A percentile compares a stretch with the other conserved stretches of the same genome.
Conservation (phyloP, 164 flowering plant genomes). For the Stephania japonica region DNA sequence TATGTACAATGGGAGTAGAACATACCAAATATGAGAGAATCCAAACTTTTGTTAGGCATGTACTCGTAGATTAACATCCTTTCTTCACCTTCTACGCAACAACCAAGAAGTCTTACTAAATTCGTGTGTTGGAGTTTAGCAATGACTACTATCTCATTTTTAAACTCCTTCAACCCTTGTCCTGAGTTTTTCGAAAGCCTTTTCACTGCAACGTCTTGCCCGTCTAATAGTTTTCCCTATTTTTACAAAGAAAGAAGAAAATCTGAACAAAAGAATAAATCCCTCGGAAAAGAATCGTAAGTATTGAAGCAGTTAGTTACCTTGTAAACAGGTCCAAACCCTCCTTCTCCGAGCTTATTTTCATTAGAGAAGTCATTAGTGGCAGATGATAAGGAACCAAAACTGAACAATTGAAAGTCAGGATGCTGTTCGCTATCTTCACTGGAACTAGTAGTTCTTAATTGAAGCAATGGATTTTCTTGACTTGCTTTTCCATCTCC, state of each 20-base stretch:
- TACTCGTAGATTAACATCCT: conserved; percentile 17
- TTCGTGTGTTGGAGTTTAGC: conserved; percentile 17
- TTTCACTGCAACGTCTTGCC: conserved; percentile 11
- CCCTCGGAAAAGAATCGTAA: no score
- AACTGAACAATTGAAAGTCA: not conserved
- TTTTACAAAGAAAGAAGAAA: no score
- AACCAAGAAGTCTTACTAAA: conserved; percentile 12
- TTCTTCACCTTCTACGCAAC: conserved; percentile 14
- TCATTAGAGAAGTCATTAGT: not conserved
- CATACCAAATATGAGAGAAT: conserved; percentile 11
- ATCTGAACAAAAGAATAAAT: no score
- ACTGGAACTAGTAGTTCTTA: not conserved
- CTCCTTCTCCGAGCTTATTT: conserved; percentile 7
- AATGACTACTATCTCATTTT: conserved; percentile 13
- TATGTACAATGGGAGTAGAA: not conserved
- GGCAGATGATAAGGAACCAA: not conserved
- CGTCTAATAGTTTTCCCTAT: not conserved
- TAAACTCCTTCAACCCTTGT: conserved; percentile 16
- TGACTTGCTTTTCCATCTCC: not conserved
- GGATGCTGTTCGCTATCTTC: not conserved
- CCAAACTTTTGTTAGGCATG: conserved; percentile 16
- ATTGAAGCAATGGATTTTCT: not conserved
- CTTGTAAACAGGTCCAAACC: conserved; percentile 5
- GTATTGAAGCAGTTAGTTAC: not conserved
- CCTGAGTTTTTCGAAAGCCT: conserved; percentile 8